Base-by-base conservation (phyloP, 2,329 filamentous ascomycete genomes). In the Fusarium sp. region DNA sequence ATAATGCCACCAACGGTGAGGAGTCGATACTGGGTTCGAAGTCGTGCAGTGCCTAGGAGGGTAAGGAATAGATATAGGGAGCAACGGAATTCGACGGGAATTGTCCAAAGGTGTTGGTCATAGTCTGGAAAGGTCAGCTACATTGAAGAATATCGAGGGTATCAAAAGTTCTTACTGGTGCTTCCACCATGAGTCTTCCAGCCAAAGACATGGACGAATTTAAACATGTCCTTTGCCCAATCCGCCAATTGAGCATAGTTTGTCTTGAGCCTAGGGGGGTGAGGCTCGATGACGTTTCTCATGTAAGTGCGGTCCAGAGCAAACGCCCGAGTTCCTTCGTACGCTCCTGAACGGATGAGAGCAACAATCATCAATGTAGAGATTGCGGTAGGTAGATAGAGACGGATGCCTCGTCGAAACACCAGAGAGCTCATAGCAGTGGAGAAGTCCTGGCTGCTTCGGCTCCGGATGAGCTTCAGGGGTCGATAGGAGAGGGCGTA, bases 101-200 rank as follows among this genome's bases (percentile, higher is more conserved):
- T 91, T 6, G 90, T 91, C 90, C 90, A 92, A 27, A 91, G 80
- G 71, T 92, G 90, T 29, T 88, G 84, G 75, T 91, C 88, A 75
- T 90, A 89, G 24, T 80, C 83, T 79, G 62, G 9, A 33, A 20
- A 52, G 9, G 50, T 64, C 50, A 64, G 56, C 18, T 10, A n/a
- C 6, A 13, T 10, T 41, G 5, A 33, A 22, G 4, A 5, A 6
- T 20, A 5, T 13, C 8, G 18, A 11, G 3, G 1, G 4, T 2
- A 16, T 52, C 20, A 31, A 10, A 22, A 39, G 20, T 16, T 68
- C 83, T 78, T 80, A 85, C 83, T 78, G 58, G 84, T 88, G 45
- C 82, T 85, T 64, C 86, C 87, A 18, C 84, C 86, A 69, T 84
- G 85, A 35, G 81, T 82, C 65, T 85, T 82, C 87, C 87, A 89